These are phyloP conservation scores for Geranium incanum DNA, from an alignment of 441 rosid species.

Conservation along the genomic window DNA sequence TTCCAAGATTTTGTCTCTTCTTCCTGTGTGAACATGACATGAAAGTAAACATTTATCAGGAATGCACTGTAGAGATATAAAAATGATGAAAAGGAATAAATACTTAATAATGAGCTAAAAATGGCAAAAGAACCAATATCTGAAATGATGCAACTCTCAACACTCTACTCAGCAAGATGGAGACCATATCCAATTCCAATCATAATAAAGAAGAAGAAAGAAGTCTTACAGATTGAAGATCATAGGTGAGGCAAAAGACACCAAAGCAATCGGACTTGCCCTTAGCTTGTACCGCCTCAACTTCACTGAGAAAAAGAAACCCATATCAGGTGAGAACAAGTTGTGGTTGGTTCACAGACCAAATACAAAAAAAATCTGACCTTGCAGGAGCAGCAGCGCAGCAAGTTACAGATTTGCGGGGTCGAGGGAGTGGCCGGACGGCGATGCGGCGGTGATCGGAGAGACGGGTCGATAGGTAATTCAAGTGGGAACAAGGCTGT, in stretches of 20 bases:
- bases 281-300: conserved; percentile 39
- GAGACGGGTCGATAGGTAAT: conserved; percentile 38
- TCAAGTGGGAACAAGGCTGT: conserved; percentile 40
- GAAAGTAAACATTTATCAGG: conserved; percentile 10
- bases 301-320: conserved; percentile 26
- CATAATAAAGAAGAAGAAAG: neutral
- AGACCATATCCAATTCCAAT: neutral
- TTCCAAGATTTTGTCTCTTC: conserved; percentile 90
- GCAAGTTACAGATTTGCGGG: conserved; percentile 33
- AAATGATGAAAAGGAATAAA: neutral
- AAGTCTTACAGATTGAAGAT: conserved; percentile 60
- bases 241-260: conserved; percentile 86
- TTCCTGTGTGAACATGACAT: conserved; percentile 37
- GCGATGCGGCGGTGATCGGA: conserved; percentile 24
- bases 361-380: conserved; percentile 29
- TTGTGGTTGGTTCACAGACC: neutral
- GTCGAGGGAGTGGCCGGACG: conserved; percentile 21
- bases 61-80: neutral
- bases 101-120: neutral
- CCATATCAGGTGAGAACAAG: neutral
- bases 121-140: neutral
- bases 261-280: conserved; percentile 67
- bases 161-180: neutral
- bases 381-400: conserved; percentile 54
- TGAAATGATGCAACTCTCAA: neutral